A percentile compares a stretch with the other conserved stretches of the same genome.
Conservation (phyloP, 306 rosid species). For the Rosa lucieae region DNA sequence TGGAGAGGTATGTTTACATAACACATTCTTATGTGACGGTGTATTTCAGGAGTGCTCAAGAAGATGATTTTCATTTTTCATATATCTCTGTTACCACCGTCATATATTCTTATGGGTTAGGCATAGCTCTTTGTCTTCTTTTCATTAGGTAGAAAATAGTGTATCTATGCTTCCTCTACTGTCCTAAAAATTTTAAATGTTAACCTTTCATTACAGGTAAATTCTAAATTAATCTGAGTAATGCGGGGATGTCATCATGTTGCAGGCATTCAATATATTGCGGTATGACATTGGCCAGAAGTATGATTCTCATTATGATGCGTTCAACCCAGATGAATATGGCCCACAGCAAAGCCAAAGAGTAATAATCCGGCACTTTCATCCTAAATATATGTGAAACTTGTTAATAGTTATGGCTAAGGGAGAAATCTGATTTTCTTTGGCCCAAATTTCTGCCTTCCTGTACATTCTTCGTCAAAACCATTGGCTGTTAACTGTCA, state of each 20-base stretch:
- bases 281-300: conserved; percentile 63
- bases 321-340: conserved; percentile 51
- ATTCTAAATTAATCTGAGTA: conserved; percentile 23
- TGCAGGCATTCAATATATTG: conserved; percentile 64
- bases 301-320: conserved; percentile 65
- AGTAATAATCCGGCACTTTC: conserved; percentile 30
- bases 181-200: background rate
- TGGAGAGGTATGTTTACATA: conserved; percentile 45
- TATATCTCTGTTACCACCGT: background rate
- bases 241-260: conserved; percentile 22
- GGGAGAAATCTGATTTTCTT: background rate
- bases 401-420: background rate
- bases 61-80: background rate
- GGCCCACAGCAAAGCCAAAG: conserved; percentile 56
- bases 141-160: background rate
- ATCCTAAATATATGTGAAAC: conserved; percentile 6
- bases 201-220: conserved; percentile 28
- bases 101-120: no score
- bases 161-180: background rate
- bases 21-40: background rate
- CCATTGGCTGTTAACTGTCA: background rate
- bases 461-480: background rate
- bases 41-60: conserved; percentile 3
- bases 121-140: background rate
- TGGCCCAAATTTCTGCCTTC: background rate